Base-by-base conservation (phyloP, 345 rosid genomes). In the Bruguiera gymnorhiza region DNA sequence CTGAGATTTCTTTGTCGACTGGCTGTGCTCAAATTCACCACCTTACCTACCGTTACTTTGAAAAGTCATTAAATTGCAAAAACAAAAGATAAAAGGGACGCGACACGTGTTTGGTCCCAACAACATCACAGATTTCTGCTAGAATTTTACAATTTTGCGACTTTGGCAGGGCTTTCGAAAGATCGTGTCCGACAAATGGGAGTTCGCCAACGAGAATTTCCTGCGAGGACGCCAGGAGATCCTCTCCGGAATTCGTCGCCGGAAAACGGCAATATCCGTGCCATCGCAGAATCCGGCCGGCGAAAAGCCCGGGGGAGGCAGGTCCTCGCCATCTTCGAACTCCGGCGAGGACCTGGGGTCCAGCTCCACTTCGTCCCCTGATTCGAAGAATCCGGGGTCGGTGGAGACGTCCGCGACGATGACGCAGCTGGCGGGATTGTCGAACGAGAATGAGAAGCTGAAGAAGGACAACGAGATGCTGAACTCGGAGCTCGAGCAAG, bases 181-280 rank as follows among this genome's bases (percentile, higher is more conserved):
- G 78, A 78, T 84, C 32, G 96, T 88, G 62, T 86, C 93, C n/a
- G 93, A 90, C 66, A 90, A 90, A 79, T 88, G 96, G 96, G 96
- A 90, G 53, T 90, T 90, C 36, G 87, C 88, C 16, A 90, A 90
- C 82, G 91, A 90, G 31, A 67, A 83, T 70, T 90, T 90, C 82
- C 79, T 80, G 24, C 80, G 83, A 68, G 96, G 86, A 51, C 79
- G 82, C 2, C 86, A 76, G 26, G 88, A 86, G 27, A 78, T 84
- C 10, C 63, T 88, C 37, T 30, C 85, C 7, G 86, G 77, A 19
- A 87, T 89, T 67, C 79, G 77, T 16, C 71, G 69, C 24, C 88
- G 98, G 11, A 91, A 91, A 37, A 43, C 90, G 11, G 81, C 70
- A 8, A 27, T 69, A 6, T 19, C 76, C 48, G 46, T 78, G n/a